Evolutionary conservation across 139 green algal genomes (phyloP), one percentile per base, ranked within the genome.

Genomic region (Chlorella sp.): DNA sequence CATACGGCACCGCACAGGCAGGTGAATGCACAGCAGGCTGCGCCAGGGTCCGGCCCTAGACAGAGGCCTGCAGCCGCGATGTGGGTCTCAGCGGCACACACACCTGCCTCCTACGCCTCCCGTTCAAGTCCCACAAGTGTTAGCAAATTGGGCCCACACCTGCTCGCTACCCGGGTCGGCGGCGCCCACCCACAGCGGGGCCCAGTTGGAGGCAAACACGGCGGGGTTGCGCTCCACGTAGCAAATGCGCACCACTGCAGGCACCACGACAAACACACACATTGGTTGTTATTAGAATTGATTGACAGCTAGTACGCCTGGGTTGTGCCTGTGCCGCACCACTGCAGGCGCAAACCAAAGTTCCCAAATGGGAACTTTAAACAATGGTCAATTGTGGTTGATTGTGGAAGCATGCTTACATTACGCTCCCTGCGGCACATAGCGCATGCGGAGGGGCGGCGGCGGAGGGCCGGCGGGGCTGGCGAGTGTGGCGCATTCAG

Each of bases 141-240:
- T 14, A 32, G 36, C 76, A 36, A 48, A 81, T 30, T 30, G n/a
- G 28, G 18, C 9, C 2, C 86, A 0, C 34, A 68, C 86, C 86
- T 90, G 39, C 19, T 28, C 30, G 79, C 87, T 90, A 61, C 40
- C 79, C 2, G 87, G 28, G 16, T 80, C 57, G 1, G 40, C 77
- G 7, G 79, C 78, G 0, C 87, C 87, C 22, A 79, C 64, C 78
- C 78, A 90, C 61, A 90, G 66, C 0, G 87, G 87, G 4, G 86
- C 76, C 86, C 85, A 89, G 71, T 89, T 89, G 42, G 42, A 75
- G 85, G 85, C 85, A 73, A 83, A 83, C 19, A 82, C n/a, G 48
- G 39, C 66, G 36, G 84, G 71, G 68, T 69, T 81, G 7, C 61
- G 84, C 66, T 80, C 48, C 68, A 88, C 84, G 30, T 66, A 1